phyloP scores from a whole-genome alignment of 352 stramenopile genomes.

The Globisporangium radiosum region DNA sequence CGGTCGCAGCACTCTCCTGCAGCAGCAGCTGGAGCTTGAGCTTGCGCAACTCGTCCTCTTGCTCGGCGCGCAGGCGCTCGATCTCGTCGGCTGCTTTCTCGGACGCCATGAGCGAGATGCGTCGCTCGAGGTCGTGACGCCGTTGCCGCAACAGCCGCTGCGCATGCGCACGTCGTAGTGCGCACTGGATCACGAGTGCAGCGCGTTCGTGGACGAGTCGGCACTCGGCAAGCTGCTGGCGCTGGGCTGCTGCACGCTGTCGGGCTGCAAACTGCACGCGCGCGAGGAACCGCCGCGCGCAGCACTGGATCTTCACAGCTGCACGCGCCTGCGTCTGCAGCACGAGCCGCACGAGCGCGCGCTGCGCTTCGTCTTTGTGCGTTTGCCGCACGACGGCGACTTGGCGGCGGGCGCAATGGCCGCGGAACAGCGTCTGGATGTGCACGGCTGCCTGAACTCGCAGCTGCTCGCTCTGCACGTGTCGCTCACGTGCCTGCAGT shows the following conservation, averaged over 20 bases:
- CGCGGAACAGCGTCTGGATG: conserved; percentile 65
- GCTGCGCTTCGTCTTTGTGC: conserved; percentile 38
- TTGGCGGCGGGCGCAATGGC: conserved; percentile 36
- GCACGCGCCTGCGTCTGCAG: conserved; percentile 48
- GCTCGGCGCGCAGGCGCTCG: conserved; percentile 57
- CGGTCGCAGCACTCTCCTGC: conserved; percentile 41
- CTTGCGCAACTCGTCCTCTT: conserved; percentile 59
- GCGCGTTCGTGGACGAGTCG: conserved; percentile 36
- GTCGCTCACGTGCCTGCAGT: conserved; percentile 15
- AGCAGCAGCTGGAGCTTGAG: conserved; percentile 62
- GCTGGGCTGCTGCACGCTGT: conserved; percentile 23
- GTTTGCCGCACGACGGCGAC: conserved; percentile 26
- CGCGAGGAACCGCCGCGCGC: conserved; percentile 44
- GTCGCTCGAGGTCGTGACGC: conserved; percentile 66
- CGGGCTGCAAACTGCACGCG: conserved; percentile 24
- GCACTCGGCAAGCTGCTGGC: conserved; percentile 18
- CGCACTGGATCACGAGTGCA: conserved; percentile 62
- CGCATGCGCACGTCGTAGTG: conserved; percentile 37
- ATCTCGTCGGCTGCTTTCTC: conserved; percentile 81
- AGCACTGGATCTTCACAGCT: conserved; percentile 69
- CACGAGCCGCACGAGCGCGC: conserved; percentile 52
- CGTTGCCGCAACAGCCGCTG: conserved; percentile 28
- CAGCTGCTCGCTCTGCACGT: conserved; percentile 21
- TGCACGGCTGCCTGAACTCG: conserved; percentile 31
- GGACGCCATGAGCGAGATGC: conserved; percentile 75